Percentiles rank a stretch among this genome's conserved stretches.
phyloP scores from a whole-genome alignment of 495 filamentous ascomycete genomes.

The Letharia columbiana region DNA sequence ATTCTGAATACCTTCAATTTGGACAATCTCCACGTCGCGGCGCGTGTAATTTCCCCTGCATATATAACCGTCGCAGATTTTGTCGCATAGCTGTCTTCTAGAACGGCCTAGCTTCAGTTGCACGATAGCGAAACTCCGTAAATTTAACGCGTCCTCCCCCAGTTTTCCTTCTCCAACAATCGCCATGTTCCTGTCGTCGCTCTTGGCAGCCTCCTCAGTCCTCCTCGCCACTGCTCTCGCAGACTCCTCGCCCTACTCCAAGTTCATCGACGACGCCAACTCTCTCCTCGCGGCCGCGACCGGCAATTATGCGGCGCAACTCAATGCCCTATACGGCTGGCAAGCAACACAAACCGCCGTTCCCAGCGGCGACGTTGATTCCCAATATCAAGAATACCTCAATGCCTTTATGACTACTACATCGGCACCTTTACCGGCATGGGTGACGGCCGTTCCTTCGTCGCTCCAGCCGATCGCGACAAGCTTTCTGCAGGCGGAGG shows the following conservation, averaged over 20 bases:
- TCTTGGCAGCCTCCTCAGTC: not conserved
- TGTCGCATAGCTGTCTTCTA: not conserved
- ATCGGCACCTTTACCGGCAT: not conserved
- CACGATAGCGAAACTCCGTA: not conserved
- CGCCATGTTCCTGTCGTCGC: not conserved
- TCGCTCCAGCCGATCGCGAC: not conserved
- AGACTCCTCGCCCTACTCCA: not conserved
- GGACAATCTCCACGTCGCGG: not conserved
- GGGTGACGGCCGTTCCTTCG: not conserved
- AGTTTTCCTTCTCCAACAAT: not conserved
- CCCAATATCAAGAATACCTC: constrained; percentile 2
- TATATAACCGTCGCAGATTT: not conserved
- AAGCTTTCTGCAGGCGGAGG: not conserved
- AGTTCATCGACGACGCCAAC: constrained; percentile 2
- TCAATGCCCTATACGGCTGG: not conserved
- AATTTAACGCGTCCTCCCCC: not conserved
- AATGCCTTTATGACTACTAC: not conserved
- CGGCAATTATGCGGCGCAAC: not conserved
- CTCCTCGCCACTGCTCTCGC: not conserved
- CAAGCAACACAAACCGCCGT: constrained; percentile 4
- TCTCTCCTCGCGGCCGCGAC: not conserved
- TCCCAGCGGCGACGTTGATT: not conserved
- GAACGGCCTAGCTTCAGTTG: not conserved
- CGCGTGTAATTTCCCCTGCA: constrained; percentile 4
- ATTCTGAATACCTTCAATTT: not conserved